Conservation (phyloP, 139 green algal species). For the Chlorella sp. region DNA sequence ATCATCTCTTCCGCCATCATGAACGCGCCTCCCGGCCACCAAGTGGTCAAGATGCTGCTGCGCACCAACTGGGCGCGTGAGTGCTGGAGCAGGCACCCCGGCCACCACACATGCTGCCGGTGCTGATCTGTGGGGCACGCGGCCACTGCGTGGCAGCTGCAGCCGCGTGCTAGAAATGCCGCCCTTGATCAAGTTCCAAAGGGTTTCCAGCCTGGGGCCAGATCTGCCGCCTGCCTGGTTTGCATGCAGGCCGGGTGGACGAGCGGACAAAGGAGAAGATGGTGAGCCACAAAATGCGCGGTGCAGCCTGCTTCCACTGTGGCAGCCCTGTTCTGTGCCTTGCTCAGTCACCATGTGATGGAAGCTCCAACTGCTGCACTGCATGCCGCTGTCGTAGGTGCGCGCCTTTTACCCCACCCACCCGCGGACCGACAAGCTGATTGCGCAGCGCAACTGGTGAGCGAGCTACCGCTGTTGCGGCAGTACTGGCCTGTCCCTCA, state of each 20-base stretch:
- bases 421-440: constrained; percentile 42
- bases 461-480: not conserved
- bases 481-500: too few species aligned
- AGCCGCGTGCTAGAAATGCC: not conserved
- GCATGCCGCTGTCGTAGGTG: not conserved
- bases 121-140: not conserved
- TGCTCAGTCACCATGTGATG: too few species aligned
- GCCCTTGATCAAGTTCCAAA: too few species aligned
- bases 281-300: not conserved
- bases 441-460: constrained; percentile 56
- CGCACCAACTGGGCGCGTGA: constrained; percentile 38
- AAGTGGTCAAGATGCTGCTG: constrained; percentile 51
- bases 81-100: not conserved
- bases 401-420: constrained; percentile 20
- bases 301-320: too few species aligned
- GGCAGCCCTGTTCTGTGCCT: too few species aligned
- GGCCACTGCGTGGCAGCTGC: not conserved
- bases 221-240: not conserved
- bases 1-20: constrained; percentile 63
- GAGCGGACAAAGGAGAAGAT: constrained; percentile 14
- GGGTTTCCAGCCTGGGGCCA: not conserved
- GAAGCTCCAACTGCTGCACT: too few species aligned
- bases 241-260: constrained; percentile 4
- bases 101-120: not conserved
- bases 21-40: constrained; percentile 50